phyloP scores from a whole-genome alignment of 768 basidiomycete genomes.

The Kwoniella sp. region DNA sequence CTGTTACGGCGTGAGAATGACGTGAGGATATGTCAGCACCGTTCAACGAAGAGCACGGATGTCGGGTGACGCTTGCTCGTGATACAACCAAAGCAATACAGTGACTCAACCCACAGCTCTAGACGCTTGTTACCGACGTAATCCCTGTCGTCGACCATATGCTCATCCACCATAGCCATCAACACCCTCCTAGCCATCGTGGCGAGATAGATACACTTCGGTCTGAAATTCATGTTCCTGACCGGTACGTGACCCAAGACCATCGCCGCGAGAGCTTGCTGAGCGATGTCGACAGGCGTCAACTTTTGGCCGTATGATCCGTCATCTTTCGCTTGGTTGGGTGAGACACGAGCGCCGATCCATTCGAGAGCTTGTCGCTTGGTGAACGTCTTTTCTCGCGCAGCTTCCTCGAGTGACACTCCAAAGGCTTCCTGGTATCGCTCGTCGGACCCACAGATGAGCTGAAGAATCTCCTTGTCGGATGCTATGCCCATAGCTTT shows the following conservation, averaged over 20 bases:
- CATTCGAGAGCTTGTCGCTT: constrained; percentile 92
- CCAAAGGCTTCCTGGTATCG: constrained; percentile 84
- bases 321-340: constrained; percentile 63
- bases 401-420: constrained; percentile 89
- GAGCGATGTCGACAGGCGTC: constrained; percentile 85
- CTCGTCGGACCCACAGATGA: constrained; percentile 89
- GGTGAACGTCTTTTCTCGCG: constrained; percentile 73
- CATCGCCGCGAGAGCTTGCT: constrained; percentile 95
- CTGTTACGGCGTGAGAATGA: no score
- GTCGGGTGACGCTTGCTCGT: no score
- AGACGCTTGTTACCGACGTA: constrained; percentile 99
- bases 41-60: no score
- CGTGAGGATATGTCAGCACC: constrained; percentile 2
- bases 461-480: constrained; percentile 93
- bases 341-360: constrained; percentile 87
- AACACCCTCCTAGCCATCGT: constrained; percentile 96
- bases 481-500: constrained; percentile 96
- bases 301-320: constrained; percentile 37
- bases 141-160: constrained; percentile 96
- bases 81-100: no score
- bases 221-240: constrained; percentile 78
- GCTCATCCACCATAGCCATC: constrained; percentile 95
- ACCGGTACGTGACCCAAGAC: constrained; percentile 96
- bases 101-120: constrained; percentile 73
- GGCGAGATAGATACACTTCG: constrained; percentile 95